A percentile compares a stretch with the other conserved stretches of the same genome.
phyloP scores from a whole-genome alignment of 1,139 yeast genomes.

The Zygoascus hellenicus region DNA sequence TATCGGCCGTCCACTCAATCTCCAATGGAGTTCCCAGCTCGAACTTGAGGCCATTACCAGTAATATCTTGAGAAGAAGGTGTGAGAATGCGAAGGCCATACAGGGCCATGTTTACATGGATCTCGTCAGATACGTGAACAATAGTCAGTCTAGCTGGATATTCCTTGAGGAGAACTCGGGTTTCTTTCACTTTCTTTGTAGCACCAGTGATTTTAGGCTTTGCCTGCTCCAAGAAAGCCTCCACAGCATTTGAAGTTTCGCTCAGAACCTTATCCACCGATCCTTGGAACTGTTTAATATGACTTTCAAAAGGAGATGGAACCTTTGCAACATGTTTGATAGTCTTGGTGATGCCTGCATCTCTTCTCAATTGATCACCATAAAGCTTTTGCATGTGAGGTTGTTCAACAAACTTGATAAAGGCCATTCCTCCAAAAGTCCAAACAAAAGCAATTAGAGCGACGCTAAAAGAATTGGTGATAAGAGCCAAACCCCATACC shows the following conservation, averaged over 20 bases:
- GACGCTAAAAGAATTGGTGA: slow-evolving; percentile 56
- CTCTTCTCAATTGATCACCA: slow-evolving; percentile 48
- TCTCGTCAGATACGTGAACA: slow-evolving; percentile 30
- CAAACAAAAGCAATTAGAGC: slow-evolving; percentile 55
- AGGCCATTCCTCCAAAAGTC: slow-evolving; percentile 61
- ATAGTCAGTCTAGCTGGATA: slow-evolving; percentile 36
- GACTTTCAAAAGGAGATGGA: slow-evolving; percentile 29
- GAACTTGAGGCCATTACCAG: slow-evolving; percentile 16
- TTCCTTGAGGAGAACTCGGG: slow-evolving; percentile 31
- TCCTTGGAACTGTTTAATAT: slow-evolving; percentile 31
- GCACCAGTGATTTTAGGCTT: slow-evolving; percentile 28
- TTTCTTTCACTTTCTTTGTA: slow-evolving; percentile 29
- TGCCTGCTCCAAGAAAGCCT: slow-evolving; percentile 30
- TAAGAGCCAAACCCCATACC: slow-evolving; percentile 69
- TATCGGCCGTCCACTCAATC: slow-evolving; percentile 55
- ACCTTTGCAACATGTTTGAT: slow-evolving; percentile 40
- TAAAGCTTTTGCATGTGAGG: slow-evolving; percentile 76
- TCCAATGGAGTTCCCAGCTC: slow-evolving; percentile 46
- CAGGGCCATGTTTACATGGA: slow-evolving; percentile 24
- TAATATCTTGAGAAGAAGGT: not conserved
- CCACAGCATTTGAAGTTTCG: slow-evolving; percentile 33
- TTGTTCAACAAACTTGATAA: slow-evolving; percentile 71
- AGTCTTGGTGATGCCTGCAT: slow-evolving; percentile 63
- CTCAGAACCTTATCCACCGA: slow-evolving; percentile 36
- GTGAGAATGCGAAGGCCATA: slow-evolving; percentile 24